Conservation (phyloP, 1,284 basidiomycete genomes). For the Cryptococcus sp. region DNA sequence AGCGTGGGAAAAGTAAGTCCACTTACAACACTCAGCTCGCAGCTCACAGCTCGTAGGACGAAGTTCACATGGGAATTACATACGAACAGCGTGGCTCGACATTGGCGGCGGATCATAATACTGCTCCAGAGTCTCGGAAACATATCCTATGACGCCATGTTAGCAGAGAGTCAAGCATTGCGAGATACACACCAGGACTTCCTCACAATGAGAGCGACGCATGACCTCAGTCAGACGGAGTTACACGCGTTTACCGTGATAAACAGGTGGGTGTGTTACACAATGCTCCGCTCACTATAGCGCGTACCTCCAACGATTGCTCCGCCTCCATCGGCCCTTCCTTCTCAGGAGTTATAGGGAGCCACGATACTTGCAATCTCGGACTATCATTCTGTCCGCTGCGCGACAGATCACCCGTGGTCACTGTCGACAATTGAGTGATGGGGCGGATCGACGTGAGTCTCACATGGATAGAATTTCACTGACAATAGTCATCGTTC, state of each 20-base stretch:
- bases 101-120: conserved; percentile 4
- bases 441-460: conserved; percentile 3
- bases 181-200: conserved; percentile 9
- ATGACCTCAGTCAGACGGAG: conserved; percentile 3
- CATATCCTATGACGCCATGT: conserved; percentile 5
- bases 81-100: not conserved
- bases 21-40: not conserved
- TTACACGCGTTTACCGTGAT: conserved; percentile 9
- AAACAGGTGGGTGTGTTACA: conserved; percentile 8
- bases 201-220: conserved; percentile 6
- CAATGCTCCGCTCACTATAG: not conserved
- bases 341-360: conserved; percentile 14
- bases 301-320: conserved; percentile 12
- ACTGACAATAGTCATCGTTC: conserved; percentile 1
- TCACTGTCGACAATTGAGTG: conserved; percentile 5
- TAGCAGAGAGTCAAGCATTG: conserved; percentile 8
- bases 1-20: conserved; percentile 7
- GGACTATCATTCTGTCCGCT: conserved; percentile 2
- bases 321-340: conserved; percentile 16
- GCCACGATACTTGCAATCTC: conserved; percentile 3
- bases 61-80: conserved; percentile 12
- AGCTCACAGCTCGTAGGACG: conserved; percentile 2
- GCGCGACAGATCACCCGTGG: conserved; percentile 10
- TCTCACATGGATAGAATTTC: not conserved
- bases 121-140: conserved; percentile 1